A percentile compares a stretch with the other conserved stretches of the same genome.
phyloP scores from a whole-genome alignment of 805 yeast species.

The Barnettozyma sucrosica region DNA sequence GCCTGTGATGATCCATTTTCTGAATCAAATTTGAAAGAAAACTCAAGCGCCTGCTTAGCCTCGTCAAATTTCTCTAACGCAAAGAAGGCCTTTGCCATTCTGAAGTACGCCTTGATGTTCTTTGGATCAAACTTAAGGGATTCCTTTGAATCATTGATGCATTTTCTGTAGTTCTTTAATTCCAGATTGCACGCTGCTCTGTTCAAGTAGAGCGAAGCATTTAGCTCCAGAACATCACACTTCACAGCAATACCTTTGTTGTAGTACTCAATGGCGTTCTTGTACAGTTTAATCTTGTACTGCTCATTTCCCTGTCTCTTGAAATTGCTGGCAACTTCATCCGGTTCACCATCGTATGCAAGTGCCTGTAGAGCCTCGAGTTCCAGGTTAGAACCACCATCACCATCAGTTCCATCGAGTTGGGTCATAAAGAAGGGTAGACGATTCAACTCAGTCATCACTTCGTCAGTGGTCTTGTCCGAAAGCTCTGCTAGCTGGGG shows the following conservation, averaged over 20 bases:
- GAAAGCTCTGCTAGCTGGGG: slow-evolving; percentile 68
- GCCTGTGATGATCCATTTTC: slow-evolving; percentile 50
- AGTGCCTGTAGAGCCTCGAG: slow-evolving; percentile 87
- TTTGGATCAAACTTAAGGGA: slow-evolving; percentile 60
- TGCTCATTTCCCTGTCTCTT: slow-evolving; percentile 91
- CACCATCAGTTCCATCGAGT: slow-evolving; percentile 70
- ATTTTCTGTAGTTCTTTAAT: slow-evolving; percentile 73
- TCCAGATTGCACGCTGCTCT: slow-evolving; percentile 91
- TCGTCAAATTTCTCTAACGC: slow-evolving; percentile 66
- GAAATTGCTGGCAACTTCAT: slow-evolving; percentile 84
- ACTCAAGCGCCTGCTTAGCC: slow-evolving; percentile 57
- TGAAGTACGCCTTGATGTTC: slow-evolving; percentile 77
- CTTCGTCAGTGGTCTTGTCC: slow-evolving; percentile 66
- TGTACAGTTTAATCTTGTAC: slow-evolving; percentile 63
- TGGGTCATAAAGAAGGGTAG: slow-evolving; percentile 93
- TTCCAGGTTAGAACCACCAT: slow-evolving; percentile 65
- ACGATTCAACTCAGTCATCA: slow-evolving; percentile 69
- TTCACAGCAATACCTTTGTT: slow-evolving; percentile 72
- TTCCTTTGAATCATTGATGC: slow-evolving; percentile 79
- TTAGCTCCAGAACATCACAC: slow-evolving; percentile 49
- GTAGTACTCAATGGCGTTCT: slow-evolving; percentile 73
- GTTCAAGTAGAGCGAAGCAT: slow-evolving; percentile 64
- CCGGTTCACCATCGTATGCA: slow-evolving; percentile 94
- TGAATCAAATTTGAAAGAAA: slow-evolving; percentile 58
- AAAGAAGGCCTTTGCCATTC: slow-evolving; percentile 79